phyloP scores from a whole-genome alignment of 139 green algal genomes.

The Astrephomene gubernaculifera region DNA sequence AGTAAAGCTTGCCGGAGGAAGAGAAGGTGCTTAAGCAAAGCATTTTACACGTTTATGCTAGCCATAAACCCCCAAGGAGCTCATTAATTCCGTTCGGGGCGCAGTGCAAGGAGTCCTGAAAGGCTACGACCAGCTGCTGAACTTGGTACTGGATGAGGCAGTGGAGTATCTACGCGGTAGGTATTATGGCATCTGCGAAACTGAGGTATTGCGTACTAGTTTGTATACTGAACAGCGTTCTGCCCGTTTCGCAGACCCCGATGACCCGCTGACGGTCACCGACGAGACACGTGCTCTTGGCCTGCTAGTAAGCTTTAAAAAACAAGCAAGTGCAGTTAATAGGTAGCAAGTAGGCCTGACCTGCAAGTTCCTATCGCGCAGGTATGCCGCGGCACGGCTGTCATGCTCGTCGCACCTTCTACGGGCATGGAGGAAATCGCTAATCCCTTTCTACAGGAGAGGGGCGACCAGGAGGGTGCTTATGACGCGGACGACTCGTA shows the following conservation, averaged over 20 bases:
- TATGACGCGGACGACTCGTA: conserved; percentile 3
- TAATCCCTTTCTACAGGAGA: conserved; percentile 65
- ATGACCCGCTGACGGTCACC: conserved; percentile 87
- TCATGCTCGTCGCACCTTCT: conserved; percentile 93
- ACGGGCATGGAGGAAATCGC: conserved; percentile 91
- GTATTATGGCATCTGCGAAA: too few relatives aligned
- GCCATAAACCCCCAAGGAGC: too few relatives aligned
- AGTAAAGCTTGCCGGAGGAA: conserved; percentile 94
- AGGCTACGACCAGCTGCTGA: conserved; percentile 98
- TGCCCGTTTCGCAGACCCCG: conserved; percentile 71
- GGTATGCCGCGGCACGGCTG: conserved; percentile 92
- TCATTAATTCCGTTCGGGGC: background rate
- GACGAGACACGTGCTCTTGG: conserved; percentile 76
- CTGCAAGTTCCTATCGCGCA: conserved; percentile 41
- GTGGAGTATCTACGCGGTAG: conserved; percentile 91
- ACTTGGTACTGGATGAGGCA: conserved; percentile 97
- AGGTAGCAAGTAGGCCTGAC: too few relatives aligned
- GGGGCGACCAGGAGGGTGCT: conserved; percentile 7
- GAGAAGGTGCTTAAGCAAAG: conserved; percentile 80
- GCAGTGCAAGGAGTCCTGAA: conserved; percentile 89
- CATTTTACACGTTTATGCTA: background rate
- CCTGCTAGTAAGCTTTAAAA: background rate
- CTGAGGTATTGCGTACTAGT: background rate
- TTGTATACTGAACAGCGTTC: background rate
- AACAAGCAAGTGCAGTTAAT: background rate